Conservation (phyloP, 768 basidiomycete species). For the Gymnopilus dilepis region DNA sequence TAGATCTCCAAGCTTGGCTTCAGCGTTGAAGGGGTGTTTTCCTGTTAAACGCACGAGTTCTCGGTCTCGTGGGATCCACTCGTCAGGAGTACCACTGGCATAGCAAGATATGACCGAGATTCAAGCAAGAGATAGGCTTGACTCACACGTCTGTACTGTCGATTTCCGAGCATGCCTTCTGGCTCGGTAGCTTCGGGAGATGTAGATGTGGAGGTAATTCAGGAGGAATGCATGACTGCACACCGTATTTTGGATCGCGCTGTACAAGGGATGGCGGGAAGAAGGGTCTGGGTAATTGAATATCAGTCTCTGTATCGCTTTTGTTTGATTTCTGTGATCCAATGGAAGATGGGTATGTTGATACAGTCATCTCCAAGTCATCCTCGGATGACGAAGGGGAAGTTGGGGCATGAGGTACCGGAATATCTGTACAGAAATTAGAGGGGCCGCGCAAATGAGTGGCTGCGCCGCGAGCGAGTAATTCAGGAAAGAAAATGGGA, state of each 20-base stretch:
- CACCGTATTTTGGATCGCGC: neutral
- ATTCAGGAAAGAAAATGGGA: neutral
- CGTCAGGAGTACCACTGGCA: slow-evolving; percentile 31
- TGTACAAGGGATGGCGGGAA: slow-evolving; percentile 17
- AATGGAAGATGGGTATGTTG: slow-evolving; percentile 13
- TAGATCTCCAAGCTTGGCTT: slow-evolving; percentile 50
- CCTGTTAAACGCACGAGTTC: slow-evolving; percentile 57
- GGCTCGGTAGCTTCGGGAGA: slow-evolving; percentile 11
- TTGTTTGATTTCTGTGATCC: neutral
- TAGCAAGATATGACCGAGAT: neutral
- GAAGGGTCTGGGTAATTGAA: slow-evolving; percentile 19
- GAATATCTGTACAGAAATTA: neutral
- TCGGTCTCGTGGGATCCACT: slow-evolving; percentile 36
- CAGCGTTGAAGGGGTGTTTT: slow-evolving; percentile 67
- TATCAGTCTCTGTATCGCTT: neutral
- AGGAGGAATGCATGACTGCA: slow-evolving; percentile 3
- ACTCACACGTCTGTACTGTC: slow-evolving; percentile 19
- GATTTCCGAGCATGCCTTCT: slow-evolving; percentile 2
- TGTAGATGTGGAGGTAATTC: slow-evolving; percentile 10
- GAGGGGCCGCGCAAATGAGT: too few species aligned
- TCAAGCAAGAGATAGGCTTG: neutral
- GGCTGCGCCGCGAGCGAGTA: too few species aligned
- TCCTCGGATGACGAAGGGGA: slow-evolving; percentile 7
- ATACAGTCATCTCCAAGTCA: neutral
- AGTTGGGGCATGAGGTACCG: neutral